Evolutionary conservation across 495 filamentous ascomycete species (phyloP), one percentile per base, ranked within the genome.

Genomic region (Penicillium turbatum): DNA sequence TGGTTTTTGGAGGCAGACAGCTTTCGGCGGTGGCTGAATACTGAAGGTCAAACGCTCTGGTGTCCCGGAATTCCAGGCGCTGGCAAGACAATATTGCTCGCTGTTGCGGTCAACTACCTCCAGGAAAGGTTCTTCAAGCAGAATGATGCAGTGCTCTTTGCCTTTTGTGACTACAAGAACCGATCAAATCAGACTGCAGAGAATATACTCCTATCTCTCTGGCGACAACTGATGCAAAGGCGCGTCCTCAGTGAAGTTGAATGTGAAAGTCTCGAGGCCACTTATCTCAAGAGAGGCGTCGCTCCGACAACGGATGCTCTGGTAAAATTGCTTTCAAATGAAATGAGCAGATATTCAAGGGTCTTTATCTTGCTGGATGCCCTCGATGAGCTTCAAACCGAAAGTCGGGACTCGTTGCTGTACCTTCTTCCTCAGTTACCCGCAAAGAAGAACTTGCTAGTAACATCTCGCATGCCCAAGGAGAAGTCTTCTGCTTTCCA

Each of bases 61-160:
- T 48, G 45, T 21, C 45, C 45, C 10, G 45, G 45, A 8, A 48
- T 48, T n/a, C 45, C 45, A 6, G 45, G 45, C 12, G 45, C 45
- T n/a, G 45, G 45, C 10, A 48, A 48, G 17, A 48, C 45, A 13
- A 34, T 36, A 0, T 9, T 48, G n/a, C 19, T 48, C 5, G 45
- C 45, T 13, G 12, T 48, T 48, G 45, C 45, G 6, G 16, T 48
- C 16, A 48, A 48, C 19, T 13, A 48, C 26, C 45, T 48, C 2
- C 45, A 48, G 13, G 30, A 48, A 36, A 48, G 11, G 5, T 26
- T 36, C 10, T 15, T 19, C 16, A 48, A 37, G 3, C 9, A 13
- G 6, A 17, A 48, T n/a, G 45, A 48, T 2, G 45, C 31, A 7
- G 32, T 48, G 12, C 31, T 48, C 26, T 48, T 48, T 21, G 45